Conservation (phyloP, 2,329 filamentous ascomycete genomes). For the Bipolaris oryzae region DNA sequence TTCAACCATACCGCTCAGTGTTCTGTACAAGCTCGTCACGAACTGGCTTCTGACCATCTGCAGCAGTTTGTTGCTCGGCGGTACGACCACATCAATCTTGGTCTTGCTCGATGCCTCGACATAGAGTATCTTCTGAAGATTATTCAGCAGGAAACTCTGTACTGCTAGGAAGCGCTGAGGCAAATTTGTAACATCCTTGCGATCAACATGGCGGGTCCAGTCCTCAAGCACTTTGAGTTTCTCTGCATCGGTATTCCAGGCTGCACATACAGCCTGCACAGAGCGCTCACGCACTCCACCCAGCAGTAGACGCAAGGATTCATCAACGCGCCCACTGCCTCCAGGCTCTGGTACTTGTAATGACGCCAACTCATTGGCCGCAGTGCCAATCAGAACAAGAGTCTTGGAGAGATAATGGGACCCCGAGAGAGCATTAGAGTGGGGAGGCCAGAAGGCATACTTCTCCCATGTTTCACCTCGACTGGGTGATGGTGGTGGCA, state of each 20-base stretch:
- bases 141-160: slow-evolving; percentile 78
- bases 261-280: slow-evolving; percentile 81
- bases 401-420: slow-evolving; percentile 87
- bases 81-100: slow-evolving; percentile 79
- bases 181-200: slow-evolving; percentile 88
- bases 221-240: slow-evolving; percentile 92
- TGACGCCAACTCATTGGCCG: slow-evolving; percentile 82
- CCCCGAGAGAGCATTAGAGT: slow-evolving; percentile 89
- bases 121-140: slow-evolving; percentile 95
- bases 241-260: slow-evolving; percentile 93
- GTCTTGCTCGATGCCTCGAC: slow-evolving; percentile 82
- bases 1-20: slow-evolving; percentile 93
- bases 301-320: slow-evolving; percentile 77
- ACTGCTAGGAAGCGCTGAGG: slow-evolving; percentile 84
- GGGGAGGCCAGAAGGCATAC: slow-evolving; percentile 94
- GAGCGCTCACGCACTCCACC: slow-evolving; percentile 81
- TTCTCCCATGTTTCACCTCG: slow-evolving; percentile 89
- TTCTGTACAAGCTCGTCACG: slow-evolving; percentile 91
- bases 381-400: slow-evolving; percentile 81
- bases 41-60: slow-evolving; percentile 93
- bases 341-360: slow-evolving; percentile 69
- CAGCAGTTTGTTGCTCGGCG: slow-evolving; percentile 84
- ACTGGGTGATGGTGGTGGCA: slow-evolving; percentile 74
- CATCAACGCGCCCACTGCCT: slow-evolving; percentile 59
- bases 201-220: slow-evolving; percentile 83